Evolutionary conservation across 2,329 filamentous ascomycete species (phyloP).

Genomic region (Mycocentrospora acerina): DNA sequence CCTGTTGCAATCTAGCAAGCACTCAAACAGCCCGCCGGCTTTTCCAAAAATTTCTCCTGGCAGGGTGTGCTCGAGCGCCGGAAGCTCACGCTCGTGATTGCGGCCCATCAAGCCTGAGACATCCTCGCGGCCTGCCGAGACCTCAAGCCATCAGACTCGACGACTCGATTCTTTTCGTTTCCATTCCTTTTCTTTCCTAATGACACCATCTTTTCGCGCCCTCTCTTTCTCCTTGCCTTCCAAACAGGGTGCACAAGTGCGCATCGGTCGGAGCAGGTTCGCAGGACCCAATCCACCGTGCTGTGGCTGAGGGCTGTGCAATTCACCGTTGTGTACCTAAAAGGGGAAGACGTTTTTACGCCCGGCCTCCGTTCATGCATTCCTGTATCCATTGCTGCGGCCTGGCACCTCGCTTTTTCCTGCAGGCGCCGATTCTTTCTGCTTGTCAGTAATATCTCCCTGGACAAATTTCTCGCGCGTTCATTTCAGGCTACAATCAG

Average conservation of each 20-base stretch:
- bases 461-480: constrained; percentile 24
- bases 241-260: background rate
- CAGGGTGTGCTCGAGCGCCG: constrained; percentile 14
- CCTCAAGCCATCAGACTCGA: background rate
- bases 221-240: background rate
- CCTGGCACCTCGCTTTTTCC: constrained; percentile 22
- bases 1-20: constrained; percentile 1
- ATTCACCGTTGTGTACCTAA: constrained; percentile 28
- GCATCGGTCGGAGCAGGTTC: constrained; percentile 19
- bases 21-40: background rate
- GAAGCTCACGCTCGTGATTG: constrained; percentile 19
- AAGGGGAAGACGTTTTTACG: constrained; percentile 22
- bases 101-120: constrained; percentile 29
- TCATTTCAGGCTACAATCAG: constrained; percentile 36
- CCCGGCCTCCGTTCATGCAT: constrained; percentile 25
- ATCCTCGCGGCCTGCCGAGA: background rate
- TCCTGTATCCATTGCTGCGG: constrained; percentile 20
- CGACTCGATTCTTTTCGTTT: no score
- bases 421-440: constrained; percentile 14
- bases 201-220: background rate
- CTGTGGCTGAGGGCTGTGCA: constrained; percentile 38
- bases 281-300: constrained; percentile 21
- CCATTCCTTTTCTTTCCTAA: background rate
- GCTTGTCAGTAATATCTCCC: constrained; percentile 13
- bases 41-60: background rate